phyloP scores from a whole-genome alignment of 768 basidiomycete genomes.

The Tricholoma furcatifolium region DNA sequence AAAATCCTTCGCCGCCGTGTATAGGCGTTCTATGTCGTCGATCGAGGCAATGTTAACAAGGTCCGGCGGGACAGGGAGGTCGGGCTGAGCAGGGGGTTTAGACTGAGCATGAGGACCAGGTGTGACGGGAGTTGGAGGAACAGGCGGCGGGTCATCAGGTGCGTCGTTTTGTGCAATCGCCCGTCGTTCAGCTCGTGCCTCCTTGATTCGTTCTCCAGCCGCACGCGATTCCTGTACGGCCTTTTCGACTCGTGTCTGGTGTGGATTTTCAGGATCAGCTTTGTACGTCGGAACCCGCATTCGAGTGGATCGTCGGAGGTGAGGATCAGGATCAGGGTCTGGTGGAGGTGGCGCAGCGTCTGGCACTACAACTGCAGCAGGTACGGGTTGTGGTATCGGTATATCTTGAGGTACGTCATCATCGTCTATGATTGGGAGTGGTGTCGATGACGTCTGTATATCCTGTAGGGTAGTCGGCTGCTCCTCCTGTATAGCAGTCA shows the following conservation, averaged over 20 bases:
- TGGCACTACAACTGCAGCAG: background rate
- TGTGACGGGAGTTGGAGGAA: background rate
- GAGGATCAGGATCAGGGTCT: background rate
- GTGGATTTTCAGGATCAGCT: background rate
- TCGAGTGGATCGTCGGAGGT: background rate
- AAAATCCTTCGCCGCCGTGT: background rate
- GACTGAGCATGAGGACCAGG: background rate
- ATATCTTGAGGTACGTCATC: background rate
- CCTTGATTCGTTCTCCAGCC: background rate
- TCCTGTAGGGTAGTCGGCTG: background rate
- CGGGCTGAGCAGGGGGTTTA: background rate
- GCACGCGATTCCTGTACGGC: constrained; percentile 3
- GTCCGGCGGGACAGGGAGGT: background rate
- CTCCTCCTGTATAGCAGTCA: background rate
- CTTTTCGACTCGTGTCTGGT: background rate
- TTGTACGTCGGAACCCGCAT: background rate
- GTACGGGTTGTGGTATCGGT: background rate
- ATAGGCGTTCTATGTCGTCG: background rate
- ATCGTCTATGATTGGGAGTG: background rate
- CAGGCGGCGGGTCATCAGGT: background rate
- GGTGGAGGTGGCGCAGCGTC: background rate
- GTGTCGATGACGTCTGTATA: background rate
- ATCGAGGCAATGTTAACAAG: background rate
- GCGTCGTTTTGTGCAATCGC: background rate
- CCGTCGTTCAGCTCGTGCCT: background rate